Base-by-base conservation (phyloP, 2,329 filamentous ascomycete genomes). In the Neonectria faginata region DNA sequence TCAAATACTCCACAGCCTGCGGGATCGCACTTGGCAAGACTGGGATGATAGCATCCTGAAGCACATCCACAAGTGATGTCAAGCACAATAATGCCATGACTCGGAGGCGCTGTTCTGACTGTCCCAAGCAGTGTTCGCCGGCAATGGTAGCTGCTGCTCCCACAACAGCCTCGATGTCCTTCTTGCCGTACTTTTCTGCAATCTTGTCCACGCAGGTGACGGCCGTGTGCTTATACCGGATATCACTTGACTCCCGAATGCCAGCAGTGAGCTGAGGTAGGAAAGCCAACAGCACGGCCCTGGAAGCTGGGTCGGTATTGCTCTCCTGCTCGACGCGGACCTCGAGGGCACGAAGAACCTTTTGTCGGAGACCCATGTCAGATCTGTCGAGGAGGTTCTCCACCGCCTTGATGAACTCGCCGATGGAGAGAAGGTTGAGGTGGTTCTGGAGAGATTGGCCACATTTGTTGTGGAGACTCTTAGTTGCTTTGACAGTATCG, bases 171-270 rank as follows among this genome's bases (percentile, higher is more conserved):
- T 91, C 88, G 1, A 91, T 85, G 74, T 97, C 92, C 77, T 94
- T 97, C 83, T 96, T 97, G 70, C 96, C 97, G 77, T 97, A 98
- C 77, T 95, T 95, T 79, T 97, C 94, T 2, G 92, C 88, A 67
- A 99, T 97, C 78, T 93, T 92, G 80, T 97, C 94, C 48, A 98
- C 91, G 72, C 95, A 98, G 39, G 90, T 89, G 66, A 99, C 90
- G 1, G 94, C 92, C 11, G 92, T 93, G 73, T 94, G 91, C 79
- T 95, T 94, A 77, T 96, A 91, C 29, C 89, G 85, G 57, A 91
- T 86, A 69, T 96, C 90, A 33, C 86, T 82, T 7, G 92, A 91
- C 54, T 91, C 87, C 60, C 90, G 84, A 64, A 99, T 88, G 50
- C 97, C 92, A 20, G 86, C 85, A 18, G 92, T 92, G 66, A 97